Evolutionary conservation across 352 stramenopile species (phyloP).

Genomic region (Phytophthora constricta): DNA sequence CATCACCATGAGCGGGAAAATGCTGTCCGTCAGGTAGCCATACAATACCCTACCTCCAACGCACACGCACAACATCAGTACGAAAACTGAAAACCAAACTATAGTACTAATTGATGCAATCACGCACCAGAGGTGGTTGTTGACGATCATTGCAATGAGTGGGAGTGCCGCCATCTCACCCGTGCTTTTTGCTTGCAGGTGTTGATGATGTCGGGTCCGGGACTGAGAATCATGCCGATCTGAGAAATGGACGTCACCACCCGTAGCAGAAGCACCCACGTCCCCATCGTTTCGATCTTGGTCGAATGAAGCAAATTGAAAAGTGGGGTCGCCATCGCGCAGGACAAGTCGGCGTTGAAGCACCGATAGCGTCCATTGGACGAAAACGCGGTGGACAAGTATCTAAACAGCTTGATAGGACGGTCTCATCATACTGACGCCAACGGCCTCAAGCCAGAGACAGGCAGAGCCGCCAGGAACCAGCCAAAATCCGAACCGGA

Average conservation of each 20-base stretch:
- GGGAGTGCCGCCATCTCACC: conserved; percentile 34
- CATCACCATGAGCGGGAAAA: conserved; percentile 40
- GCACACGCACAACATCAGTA: no score
- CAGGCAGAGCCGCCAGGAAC: no score
- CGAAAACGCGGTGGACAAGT: not conserved
- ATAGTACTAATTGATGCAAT: not conserved
- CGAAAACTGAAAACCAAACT: not conserved
- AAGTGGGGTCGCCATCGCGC: conserved; percentile 3
- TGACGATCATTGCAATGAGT: conserved; percentile 37
- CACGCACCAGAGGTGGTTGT: conserved; percentile 35
- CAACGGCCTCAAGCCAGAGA: not conserved
- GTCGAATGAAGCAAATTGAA: conserved; percentile 16
- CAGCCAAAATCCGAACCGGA: no score
- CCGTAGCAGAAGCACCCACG: conserved; percentile 28
- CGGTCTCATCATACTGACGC: not conserved
- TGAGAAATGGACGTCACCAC: conserved; percentile 32
- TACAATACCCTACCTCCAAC: conserved; percentile 40
- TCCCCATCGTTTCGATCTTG: conserved; percentile 5
- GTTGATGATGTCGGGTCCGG: conserved; percentile 23
- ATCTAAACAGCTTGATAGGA: conserved; percentile 1
- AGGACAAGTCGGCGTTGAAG: conserved; percentile 1
- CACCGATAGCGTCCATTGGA: not conserved
- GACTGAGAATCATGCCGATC: conserved; percentile 33
- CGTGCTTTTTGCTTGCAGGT: conserved; percentile 24
- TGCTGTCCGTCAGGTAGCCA: conserved; percentile 34